Evolutionary conservation across 2,329 filamentous ascomycete species (phyloP).

Genomic region (Lasiodiplodia hormozganensis): DNA sequence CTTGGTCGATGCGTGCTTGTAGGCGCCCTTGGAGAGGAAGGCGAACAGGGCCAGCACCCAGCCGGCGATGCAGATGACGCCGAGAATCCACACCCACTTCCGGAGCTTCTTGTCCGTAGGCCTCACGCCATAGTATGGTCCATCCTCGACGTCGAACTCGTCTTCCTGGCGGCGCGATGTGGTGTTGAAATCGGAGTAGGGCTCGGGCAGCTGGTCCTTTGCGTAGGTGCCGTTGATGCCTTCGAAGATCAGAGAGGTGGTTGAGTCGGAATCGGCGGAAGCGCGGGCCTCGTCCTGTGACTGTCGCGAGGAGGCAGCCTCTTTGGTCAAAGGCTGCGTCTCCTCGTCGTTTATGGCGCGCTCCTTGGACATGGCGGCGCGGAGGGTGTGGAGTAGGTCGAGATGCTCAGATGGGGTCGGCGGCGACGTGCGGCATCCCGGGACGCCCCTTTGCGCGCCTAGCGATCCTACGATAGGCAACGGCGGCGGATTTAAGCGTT

Average conservation of each 20-base stretch:
- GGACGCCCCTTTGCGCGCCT: conserved; percentile 1
- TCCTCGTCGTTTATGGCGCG: conserved; percentile 51
- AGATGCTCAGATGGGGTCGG: conserved; percentile 10
- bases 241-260: conserved; percentile 82
- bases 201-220: conserved; percentile 42
- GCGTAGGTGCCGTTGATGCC: conserved; percentile 67
- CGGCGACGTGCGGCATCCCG: conserved; percentile 18
- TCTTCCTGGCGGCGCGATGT: conserved; percentile 56
- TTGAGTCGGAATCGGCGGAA: conserved; percentile 79
- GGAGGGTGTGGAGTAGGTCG: conserved; percentile 19
- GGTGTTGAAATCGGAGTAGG: conserved; percentile 50
- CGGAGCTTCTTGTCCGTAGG: conserved; percentile 71
- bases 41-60: conserved; percentile 74
- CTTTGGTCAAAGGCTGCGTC: conserved; percentile 52
- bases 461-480: no score
- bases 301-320: conserved; percentile 37
- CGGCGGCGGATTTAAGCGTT: background rate
- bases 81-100: conserved; percentile 67
- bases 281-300: conserved; percentile 51
- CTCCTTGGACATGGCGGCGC: conserved; percentile 41
- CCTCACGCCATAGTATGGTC: conserved; percentile 53
- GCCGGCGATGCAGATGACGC: conserved; percentile 66
- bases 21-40: conserved; percentile 70
- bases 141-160: conserved; percentile 58
- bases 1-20: conserved; percentile 68